These are phyloP conservation scores for Myxozyma kluyveri DNA, from an alignment of 805 yeast genomes.

Conservation along the genomic window DNA sequence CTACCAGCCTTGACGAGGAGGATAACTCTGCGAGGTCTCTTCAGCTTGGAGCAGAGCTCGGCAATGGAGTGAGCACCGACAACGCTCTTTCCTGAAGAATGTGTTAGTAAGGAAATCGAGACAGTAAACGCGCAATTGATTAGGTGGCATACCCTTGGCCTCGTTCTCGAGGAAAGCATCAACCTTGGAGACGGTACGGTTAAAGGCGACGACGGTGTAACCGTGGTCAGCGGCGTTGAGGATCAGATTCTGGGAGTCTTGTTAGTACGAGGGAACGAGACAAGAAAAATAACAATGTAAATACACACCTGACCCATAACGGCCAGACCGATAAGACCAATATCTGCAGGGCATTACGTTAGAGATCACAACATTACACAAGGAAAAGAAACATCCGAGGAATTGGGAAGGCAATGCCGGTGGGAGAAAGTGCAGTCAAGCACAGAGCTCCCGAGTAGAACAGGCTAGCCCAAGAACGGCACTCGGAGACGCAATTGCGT, in stretches of 20 bases:
- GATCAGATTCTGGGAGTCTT: conserved; percentile 65
- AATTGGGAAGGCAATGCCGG: too few species aligned
- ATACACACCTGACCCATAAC: conserved; percentile 81
- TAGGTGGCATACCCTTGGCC: conserved; percentile 85
- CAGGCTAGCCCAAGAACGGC: too few species aligned
- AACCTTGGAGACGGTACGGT: conserved; percentile 95
- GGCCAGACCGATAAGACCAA: conserved; percentile 99
- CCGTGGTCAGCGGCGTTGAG: conserved; percentile 99
- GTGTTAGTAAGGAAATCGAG: background rate
- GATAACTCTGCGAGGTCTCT: conserved; percentile 95
- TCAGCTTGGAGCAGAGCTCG: conserved; percentile 82
- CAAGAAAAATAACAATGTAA: background rate
- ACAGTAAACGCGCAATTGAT: background rate
- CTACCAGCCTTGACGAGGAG: conserved; percentile 93
- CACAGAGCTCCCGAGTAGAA: too few species aligned
- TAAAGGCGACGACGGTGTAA: conserved; percentile 90
- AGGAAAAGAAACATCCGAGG: too few species aligned
- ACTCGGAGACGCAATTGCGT: background rate
- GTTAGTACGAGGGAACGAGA: background rate
- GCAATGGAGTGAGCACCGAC: conserved; percentile 91
- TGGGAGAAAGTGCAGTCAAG: too few species aligned
- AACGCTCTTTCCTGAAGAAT: conserved; percentile 59
- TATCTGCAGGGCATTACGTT: too few species aligned
- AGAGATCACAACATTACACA: too few species aligned
- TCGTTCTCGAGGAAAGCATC: conserved; percentile 90